These are phyloP conservation scores for Fermentozyma sake DNA, from an alignment of 1,139 yeast genomes.

Conservation along the genomic window DNA sequence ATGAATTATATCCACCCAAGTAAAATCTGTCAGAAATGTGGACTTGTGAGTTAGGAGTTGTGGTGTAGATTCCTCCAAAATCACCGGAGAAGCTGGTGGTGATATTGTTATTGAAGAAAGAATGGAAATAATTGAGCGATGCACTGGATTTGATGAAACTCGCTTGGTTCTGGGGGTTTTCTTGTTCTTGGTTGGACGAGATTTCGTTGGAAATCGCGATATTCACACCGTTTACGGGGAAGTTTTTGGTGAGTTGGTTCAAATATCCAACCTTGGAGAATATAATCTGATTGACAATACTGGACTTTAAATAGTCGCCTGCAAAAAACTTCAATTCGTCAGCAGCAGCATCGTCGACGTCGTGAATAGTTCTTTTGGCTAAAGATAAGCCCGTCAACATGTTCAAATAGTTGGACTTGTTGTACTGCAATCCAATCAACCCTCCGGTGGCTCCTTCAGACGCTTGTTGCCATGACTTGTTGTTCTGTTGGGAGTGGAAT, in stretches of 20 bases:
- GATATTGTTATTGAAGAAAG: constrained; percentile 31
- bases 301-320: constrained; percentile 35
- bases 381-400: constrained; percentile 38
- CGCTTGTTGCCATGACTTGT: constrained; percentile 37
- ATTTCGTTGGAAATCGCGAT: constrained; percentile 24
- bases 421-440: constrained; percentile 39
- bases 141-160: constrained; percentile 24
- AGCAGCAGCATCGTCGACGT: constrained; percentile 39
- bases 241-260: constrained; percentile 24
- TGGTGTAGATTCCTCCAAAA: constrained; percentile 33
- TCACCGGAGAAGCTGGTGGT: constrained; percentile 34
- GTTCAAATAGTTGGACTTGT: constrained; percentile 12
- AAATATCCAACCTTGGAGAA: constrained; percentile 21
- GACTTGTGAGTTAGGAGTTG: constrained; percentile 21
- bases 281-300: constrained; percentile 24
- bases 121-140: constrained; percentile 30
- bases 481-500: constrained; percentile 34
- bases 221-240: constrained; percentile 27
- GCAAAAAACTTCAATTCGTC: constrained; percentile 27
- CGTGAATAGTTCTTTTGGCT: constrained; percentile 37
- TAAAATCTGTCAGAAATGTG: constrained; percentile 48
- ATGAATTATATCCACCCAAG: constrained; percentile 39
- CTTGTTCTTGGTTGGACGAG: constrained; percentile 31
- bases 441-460: constrained; percentile 36
- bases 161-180: constrained; percentile 15